A percentile compares a stretch with the other conserved stretches of the same genome.
Evolutionary conservation across 2,329 filamentous ascomycete species (phyloP).

Genomic region (Fusarium sp.): DNA sequence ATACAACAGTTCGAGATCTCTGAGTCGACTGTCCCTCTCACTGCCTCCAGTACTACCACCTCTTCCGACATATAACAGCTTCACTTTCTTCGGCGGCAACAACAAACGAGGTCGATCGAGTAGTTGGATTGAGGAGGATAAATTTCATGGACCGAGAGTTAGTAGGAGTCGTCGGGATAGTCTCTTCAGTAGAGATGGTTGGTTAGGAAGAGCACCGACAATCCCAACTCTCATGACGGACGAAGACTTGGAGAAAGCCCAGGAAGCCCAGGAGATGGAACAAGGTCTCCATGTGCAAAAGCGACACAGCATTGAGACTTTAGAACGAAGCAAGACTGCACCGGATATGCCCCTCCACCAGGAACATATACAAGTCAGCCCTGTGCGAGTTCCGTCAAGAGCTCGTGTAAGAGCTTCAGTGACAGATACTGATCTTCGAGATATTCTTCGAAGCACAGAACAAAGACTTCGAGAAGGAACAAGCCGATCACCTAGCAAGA

Average conservation of each 20-base stretch:
- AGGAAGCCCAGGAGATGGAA: constrained; percentile 21
- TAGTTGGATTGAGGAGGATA: constrained; percentile 64
- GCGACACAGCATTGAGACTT: constrained; percentile 20
- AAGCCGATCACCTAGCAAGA: constrained; percentile 50
- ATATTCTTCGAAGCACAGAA: constrained; percentile 66
- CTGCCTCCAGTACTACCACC: constrained; percentile 50
- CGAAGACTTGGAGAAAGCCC: constrained; percentile 43
- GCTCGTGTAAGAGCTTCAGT: constrained; percentile 41
- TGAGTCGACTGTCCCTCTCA: constrained; percentile 49
- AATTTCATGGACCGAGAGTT: constrained; percentile 60
- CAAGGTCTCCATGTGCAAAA: constrained; percentile 35
- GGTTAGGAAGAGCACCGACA: constrained; percentile 52
- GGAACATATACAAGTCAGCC: constrained; percentile 23
- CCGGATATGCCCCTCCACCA: constrained; percentile 34
- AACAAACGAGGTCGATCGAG: constrained; percentile 43
- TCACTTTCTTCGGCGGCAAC: constrained; percentile 47
- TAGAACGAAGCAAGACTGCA: constrained; percentile 39
- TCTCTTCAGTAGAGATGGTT: constrained; percentile 51
- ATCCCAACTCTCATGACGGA: constrained; percentile 50
- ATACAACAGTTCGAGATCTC: constrained; percentile 42
- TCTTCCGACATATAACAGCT: constrained; percentile 50
- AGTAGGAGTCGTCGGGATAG: constrained; percentile 46
- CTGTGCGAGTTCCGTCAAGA: constrained; percentile 27
- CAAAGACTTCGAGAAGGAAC: constrained; percentile 59
- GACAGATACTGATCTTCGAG: constrained; percentile 61